phyloP scores from a whole-genome alignment of 331 rosid species.

The Dryas integrifolia region DNA sequence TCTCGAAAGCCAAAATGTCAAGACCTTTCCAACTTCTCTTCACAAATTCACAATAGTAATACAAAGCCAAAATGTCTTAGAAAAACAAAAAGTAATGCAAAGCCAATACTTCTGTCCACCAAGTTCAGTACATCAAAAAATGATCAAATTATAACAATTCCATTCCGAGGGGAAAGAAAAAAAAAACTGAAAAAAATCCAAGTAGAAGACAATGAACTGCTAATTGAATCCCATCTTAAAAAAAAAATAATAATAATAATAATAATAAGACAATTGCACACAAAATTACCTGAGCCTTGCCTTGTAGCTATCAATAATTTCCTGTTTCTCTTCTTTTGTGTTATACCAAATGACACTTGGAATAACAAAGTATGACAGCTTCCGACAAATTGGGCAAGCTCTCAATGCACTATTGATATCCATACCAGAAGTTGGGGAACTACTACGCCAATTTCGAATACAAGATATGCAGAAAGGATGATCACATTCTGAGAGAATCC shows the following conservation, averaged over 20 bases:
- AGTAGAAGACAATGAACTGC: background rate
- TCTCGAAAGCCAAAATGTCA: no score
- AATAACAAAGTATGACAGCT: constrained; percentile 84
- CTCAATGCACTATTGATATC: constrained; percentile 85
- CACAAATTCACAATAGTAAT: background rate
- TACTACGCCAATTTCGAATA: constrained; percentile 96
- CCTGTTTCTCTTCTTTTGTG: constrained; percentile 74
- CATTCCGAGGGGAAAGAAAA: background rate
- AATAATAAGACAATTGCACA: background rate
- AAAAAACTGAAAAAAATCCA: background rate
- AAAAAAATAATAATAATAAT: background rate
- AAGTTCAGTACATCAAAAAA: background rate
- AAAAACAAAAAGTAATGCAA: background rate
- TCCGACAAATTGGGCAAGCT: constrained; percentile 95
- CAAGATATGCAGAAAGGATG: constrained; percentile 96
- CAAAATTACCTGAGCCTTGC: constrained; percentile 77
- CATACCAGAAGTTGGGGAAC: constrained; percentile 83
- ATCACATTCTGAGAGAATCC: constrained; percentile 90
- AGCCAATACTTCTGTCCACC: background rate
- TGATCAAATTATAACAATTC: background rate
- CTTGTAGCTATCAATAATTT: constrained; percentile 85
- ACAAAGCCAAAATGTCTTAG: background rate
- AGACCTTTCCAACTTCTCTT: background rate
- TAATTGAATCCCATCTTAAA: background rate
- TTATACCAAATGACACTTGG: constrained; percentile 97